These are phyloP conservation scores for Candida dendrica DNA, from an alignment of 805 yeast genomes.

Conservation along the genomic window DNA sequence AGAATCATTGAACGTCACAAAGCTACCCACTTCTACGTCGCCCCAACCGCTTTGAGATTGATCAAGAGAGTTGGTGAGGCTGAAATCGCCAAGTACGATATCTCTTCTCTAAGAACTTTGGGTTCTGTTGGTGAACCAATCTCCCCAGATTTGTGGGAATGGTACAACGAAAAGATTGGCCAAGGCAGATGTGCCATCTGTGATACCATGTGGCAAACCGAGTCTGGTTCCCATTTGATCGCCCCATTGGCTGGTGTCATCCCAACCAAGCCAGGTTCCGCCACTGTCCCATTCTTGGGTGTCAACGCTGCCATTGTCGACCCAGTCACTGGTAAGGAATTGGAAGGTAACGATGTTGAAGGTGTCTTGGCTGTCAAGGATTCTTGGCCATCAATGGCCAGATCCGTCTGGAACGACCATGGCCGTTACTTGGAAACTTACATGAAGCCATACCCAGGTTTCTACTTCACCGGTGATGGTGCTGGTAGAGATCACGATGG, in stretches of 20 bases:
- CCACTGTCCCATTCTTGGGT: slow-evolving; percentile 81
- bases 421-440: slow-evolving; percentile 74
- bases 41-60: slow-evolving; percentile 77
- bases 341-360: slow-evolving; percentile 63
- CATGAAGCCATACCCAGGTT: slow-evolving; percentile 73
- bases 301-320: slow-evolving; percentile 67
- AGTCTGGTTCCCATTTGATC: slow-evolving; percentile 74
- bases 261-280: slow-evolving; percentile 82
- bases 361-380: slow-evolving; percentile 70
- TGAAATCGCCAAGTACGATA: slow-evolving; percentile 53
- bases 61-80: slow-evolving; percentile 68
- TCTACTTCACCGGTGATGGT: slow-evolving; percentile 85
- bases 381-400: slow-evolving; percentile 83
- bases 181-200: slow-evolving; percentile 62
- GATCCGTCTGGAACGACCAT: slow-evolving; percentile 76
- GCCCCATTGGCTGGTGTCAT: slow-evolving; percentile 72
- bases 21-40: slow-evolving; percentile 76
- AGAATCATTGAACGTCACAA: slow-evolving; percentile 63
- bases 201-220: slow-evolving; percentile 90
- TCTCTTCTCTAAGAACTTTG: slow-evolving; percentile 57
- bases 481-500: slow-evolving; percentile 84
- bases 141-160: slow-evolving; percentile 81
- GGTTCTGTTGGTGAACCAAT: slow-evolving; percentile 88
- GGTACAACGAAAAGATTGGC: slow-evolving; percentile 73
- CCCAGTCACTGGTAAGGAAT: slow-evolving; percentile 66